Conservation (phyloP, 148 eudicot genomes). For the Spergularia marina region DNA sequence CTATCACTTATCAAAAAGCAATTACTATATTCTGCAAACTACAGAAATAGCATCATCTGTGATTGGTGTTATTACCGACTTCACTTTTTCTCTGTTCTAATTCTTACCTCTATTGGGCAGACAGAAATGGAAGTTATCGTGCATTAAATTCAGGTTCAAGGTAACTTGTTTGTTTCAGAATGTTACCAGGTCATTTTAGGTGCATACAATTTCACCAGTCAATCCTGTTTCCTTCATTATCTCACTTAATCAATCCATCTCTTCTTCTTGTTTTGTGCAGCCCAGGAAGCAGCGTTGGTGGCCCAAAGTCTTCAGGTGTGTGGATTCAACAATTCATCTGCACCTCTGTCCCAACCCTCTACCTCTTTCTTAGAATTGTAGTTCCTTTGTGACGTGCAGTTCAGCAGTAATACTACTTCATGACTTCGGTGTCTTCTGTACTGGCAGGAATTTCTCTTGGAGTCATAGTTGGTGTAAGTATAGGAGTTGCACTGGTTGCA, state of each 20-base stretch:
- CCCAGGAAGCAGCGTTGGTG: slow-evolving; percentile 40
- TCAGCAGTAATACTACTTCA: slow-evolving; percentile 11
- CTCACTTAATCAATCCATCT: neutral
- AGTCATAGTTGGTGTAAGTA: slow-evolving; percentile 44
- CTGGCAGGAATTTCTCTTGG: slow-evolving; percentile 48
- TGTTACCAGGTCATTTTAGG: neutral
- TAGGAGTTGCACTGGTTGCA: slow-evolving; percentile 35
- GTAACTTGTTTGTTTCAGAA: slow-evolving; percentile 31
- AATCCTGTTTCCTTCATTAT: neutral
- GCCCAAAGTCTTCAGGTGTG: slow-evolving; percentile 28
- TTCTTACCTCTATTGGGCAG: slow-evolving; percentile 36
- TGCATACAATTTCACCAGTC: neutral
- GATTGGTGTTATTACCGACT: neutral
- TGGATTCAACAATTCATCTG: slow-evolving; percentile 13
- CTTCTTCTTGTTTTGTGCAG: slow-evolving; percentile 41
- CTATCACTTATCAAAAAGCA: too few relatives aligned
- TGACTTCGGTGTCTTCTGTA: slow-evolving; percentile 17
- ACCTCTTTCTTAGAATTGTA: neutral
- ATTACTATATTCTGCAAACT: neutral
- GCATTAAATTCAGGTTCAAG: slow-evolving; percentile 42
- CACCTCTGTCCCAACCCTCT: slow-evolving; percentile 10
- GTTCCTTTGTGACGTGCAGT: slow-evolving; percentile 4
- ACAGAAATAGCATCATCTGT: neutral
- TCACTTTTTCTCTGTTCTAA: neutral
- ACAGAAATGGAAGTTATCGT: slow-evolving; percentile 50